Percentiles rank a stretch among this genome's conserved stretches.
These are phyloP conservation scores for Trichoderma harzianum DNA, from an alignment of 2,329 filamentous ascomycete species.

Conservation along the genomic window DNA sequence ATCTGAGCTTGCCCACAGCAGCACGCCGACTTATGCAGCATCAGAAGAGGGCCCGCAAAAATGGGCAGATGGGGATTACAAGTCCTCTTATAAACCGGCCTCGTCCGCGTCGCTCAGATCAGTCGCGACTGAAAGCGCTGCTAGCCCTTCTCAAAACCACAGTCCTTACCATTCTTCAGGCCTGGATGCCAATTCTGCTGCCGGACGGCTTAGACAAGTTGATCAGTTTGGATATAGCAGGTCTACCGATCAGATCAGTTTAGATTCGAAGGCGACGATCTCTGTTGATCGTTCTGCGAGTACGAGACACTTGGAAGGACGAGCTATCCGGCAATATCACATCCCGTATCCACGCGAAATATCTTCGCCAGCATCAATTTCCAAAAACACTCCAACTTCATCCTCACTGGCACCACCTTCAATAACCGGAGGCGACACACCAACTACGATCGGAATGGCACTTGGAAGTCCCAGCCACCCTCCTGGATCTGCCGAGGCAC, in stretches of 20 bases:
- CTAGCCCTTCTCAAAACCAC: conserved; percentile 4
- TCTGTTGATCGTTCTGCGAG: neutral
- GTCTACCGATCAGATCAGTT: conserved; percentile 12
- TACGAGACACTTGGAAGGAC: neutral
- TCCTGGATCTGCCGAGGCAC: conserved; percentile 26
- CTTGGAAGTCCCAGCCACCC: conserved; percentile 63
- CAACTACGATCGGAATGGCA: conserved; percentile 66
- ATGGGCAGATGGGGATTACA: conserved; percentile 1
- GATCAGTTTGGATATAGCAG: conserved; percentile 14
- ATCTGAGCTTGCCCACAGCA: conserved; percentile 4
- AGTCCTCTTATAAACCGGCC: neutral
- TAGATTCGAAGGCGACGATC: neutral
- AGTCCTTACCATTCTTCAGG: conserved; percentile 11
- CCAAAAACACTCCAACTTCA: conserved; percentile 40
- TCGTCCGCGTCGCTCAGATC: conserved; percentile 1
- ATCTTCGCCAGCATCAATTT: conserved; percentile 35
- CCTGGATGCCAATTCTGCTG: conserved; percentile 12
- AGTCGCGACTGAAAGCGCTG: neutral
- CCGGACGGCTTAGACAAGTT: conserved; percentile 13
- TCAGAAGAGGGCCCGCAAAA: conserved; percentile 13
- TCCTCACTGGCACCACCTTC: conserved; percentile 26
- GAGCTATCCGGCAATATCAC: conserved; percentile 35
- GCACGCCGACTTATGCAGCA: conserved; percentile 3
- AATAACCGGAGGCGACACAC: conserved; percentile 22
- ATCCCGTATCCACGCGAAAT: conserved; percentile 38